Percentiles rank a stretch among this genome's conserved stretches.
Conservation (phyloP, 345 rosid genomes). For the Erodium maritimum region DNA sequence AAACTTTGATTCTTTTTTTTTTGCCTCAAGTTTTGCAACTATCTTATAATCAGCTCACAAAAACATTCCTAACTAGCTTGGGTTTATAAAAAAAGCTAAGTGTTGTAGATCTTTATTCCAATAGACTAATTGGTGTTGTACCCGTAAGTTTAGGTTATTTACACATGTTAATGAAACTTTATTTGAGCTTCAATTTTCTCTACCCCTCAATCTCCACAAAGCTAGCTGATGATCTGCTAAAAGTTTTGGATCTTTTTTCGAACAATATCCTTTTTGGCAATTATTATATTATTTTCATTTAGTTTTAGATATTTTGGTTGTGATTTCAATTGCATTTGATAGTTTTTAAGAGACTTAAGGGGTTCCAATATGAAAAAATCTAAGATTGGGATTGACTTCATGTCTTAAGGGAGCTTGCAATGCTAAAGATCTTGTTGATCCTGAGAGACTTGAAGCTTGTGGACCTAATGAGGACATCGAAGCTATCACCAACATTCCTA, state of each 20-base stretch:
- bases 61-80: constrained; percentile 69
- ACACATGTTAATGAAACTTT: constrained; percentile 50
- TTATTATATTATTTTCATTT: not conserved
- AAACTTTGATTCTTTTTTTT: not conserved
- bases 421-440: constrained; percentile 19
- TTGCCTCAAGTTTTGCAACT: constrained; percentile 57
- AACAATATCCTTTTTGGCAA: constrained; percentile 79
- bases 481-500: too few species aligned
- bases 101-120: constrained; percentile 72
- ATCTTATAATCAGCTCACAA: constrained; percentile 71
- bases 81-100: constrained; percentile 52
- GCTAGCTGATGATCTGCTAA: constrained; percentile 46
- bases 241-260: constrained; percentile 64
- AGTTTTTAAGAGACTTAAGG: constrained; percentile 66
- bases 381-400: constrained; percentile 53
- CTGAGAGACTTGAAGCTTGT: constrained; percentile 55
- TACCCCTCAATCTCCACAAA: constrained; percentile 75
- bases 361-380: constrained; percentile 73
- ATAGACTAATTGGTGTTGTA: constrained; percentile 70
- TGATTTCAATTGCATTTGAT: constrained; percentile 12
- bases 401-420: constrained; percentile 39
- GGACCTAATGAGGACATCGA: too few species aligned
- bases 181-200: constrained; percentile 69
- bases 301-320: not conserved
- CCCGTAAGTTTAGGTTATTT: constrained; percentile 86